Evolutionary conservation across 305 asterid species (phyloP), one percentile per base, ranked within the genome.

Genomic region (Fraxinus sp.): DNA sequence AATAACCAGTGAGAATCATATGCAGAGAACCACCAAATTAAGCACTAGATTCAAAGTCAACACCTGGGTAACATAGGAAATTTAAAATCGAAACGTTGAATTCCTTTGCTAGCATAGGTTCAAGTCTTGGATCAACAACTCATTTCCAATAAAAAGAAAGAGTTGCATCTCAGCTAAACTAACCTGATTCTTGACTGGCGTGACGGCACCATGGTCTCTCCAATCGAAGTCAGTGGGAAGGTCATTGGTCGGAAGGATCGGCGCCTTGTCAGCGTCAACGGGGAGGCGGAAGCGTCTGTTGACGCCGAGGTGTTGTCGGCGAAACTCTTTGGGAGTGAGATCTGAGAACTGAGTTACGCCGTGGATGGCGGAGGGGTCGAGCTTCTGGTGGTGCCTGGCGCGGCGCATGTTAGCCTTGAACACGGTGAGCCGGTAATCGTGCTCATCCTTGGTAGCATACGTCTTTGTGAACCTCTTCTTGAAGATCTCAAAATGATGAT

Each of bases 181-280:
- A 37, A 95, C 98, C 97, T 95, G 98, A 90, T 93, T 90, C 88
- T 95, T 95, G 46, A 91, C 96, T 13, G 91, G 80, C 72, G 97
- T 83, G 79, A 95, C 97, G 33, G 98, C 98, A 44, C 98, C 98
- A 6, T 86, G 92, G 2, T 91, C 93, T 88, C 97, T 93, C 97
- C 98, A 94, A 83, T 94, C 98, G 52, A 93, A 94, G 85, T 90
- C 93, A 5, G 80, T 59, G 30, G 98, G 98, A 37, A 95, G 88
- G 83, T 92, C 88, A 79, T 88, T 89, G 2, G 96, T 95, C 16
- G 98, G 98, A 83, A 93, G 88, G 82, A 93, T 86, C 78, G 95
- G 94, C 79, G 98, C 98, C 86, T 92, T 86, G 7, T 92, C 84
- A 18, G 97, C 97, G 80, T 94, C 93, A 0, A 83, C 64, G 18